Evolutionary conservation across 768 basidiomycete species (phyloP), one percentile per base, ranked within the genome.

Genomic region (Rhizopogon salebrosus): DNA sequence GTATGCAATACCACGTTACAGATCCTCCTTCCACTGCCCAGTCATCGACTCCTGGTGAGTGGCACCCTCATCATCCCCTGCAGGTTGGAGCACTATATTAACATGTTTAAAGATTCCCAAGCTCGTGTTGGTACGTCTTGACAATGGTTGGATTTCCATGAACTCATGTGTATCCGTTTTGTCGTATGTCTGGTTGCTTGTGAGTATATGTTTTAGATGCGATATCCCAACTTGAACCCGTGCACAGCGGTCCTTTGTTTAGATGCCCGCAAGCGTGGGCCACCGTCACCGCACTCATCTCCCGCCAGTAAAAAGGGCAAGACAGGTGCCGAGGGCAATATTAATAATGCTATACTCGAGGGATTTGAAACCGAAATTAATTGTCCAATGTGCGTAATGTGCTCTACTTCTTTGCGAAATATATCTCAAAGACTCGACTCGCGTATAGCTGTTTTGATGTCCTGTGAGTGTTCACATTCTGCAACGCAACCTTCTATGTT

Each of bases 351-450:
- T 0, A 34, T 73, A 16, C 62, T 87, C 38, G 70, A 71, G 3
- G 71, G 58, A n/a, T 79, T 82, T 43, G 85, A 85, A 62, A 76
- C 80, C 40, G 86, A 87, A 59, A 65, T 89, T 43, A 80, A 71
- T 14, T 90, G 88, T 65, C 80, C 88, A 1, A 85, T 90, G 88
- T 89, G 64, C 42, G 85, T 75, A 43, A 29, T 13, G 49, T 29
- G 11, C 18, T 16, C 20, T 6, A 40, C 41, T 27, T 11, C n/a
- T 8, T 27, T 37, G 49, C 49, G 54, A 45, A 45, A 34, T 48
- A 56, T 38, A 18, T 29, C 38, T 46, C 35, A 41, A 23, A 38
- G 6, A 18, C 38, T 39, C 4, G 6, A 18, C 38, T 39, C 4
- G 10, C 50, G 49, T 54, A 4, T 56, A 89, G 87, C 63, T 90